phyloP scores from a whole-genome alignment of 2,329 filamentous ascomycete genomes.

The Hirsutella thompsonii region DNA sequence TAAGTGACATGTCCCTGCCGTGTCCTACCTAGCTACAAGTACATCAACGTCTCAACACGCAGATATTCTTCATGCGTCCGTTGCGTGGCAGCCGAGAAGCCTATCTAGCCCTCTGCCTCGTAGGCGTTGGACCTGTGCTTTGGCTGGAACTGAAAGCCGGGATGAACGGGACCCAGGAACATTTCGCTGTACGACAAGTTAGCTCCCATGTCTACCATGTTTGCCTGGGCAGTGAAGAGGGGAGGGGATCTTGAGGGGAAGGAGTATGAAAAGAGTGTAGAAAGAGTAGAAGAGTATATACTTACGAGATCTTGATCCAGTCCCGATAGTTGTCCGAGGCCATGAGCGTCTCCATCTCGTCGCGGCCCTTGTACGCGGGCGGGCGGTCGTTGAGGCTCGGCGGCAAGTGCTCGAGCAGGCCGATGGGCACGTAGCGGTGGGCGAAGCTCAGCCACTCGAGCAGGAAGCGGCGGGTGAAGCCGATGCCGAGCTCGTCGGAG shows the following conservation, averaged over 20 bases:
- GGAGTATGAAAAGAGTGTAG: neutral
- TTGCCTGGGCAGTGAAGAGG: neutral
- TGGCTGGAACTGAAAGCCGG: conserved; percentile 85
- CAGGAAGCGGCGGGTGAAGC: conserved; percentile 80
- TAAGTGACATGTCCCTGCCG: too few species aligned
- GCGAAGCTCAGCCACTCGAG: conserved; percentile 94
- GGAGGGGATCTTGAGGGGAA: neutral
- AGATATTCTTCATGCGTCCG: too few species aligned
- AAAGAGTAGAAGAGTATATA: conserved; percentile 10
- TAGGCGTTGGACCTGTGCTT: conserved; percentile 97
- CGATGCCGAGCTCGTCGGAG: conserved; percentile 85
- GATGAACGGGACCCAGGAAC: conserved; percentile 85
- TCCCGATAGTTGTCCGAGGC: conserved; percentile 86
- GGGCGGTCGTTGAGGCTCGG: conserved; percentile 82
- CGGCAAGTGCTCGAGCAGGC: conserved; percentile 76
- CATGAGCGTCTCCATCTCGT: conserved; percentile 89
- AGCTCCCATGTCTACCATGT: neutral
- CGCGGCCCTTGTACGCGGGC: conserved; percentile 68
- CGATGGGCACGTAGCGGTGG: conserved; percentile 81
- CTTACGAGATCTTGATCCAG: conserved; percentile 96
- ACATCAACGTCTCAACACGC: too few species aligned
- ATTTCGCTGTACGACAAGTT: conserved; percentile 58
- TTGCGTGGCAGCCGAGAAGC: too few species aligned
- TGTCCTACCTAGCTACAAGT: too few species aligned
- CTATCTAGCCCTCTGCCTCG: conserved; percentile 53